These are phyloP conservation scores for Hymenoscyphus fraxineus DNA, from an alignment of 2,329 filamentous ascomycete genomes.

Conservation along the genomic window DNA sequence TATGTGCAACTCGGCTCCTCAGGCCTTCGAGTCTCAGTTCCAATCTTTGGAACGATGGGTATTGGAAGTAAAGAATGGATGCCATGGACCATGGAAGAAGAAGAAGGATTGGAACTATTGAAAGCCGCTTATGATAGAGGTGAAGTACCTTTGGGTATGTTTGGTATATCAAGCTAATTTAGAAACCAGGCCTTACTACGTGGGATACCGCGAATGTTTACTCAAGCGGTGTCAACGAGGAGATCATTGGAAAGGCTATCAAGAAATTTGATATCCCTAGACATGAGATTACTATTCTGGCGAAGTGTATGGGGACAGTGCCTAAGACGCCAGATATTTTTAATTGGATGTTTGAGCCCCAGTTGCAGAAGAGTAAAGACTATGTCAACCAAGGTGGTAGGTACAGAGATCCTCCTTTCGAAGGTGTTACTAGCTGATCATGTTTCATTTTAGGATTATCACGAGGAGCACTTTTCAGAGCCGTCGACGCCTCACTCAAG, in stretches of 20 bases:
- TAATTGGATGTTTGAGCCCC: neutral
- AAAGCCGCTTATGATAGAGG: slow-evolving; percentile 19
- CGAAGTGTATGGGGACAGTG: slow-evolving; percentile 50
- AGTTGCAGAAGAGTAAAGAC: slow-evolving; percentile 38
- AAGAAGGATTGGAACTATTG: slow-evolving; percentile 38
- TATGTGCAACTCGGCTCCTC: slow-evolving; percentile 54
- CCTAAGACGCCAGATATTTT: slow-evolving; percentile 33
- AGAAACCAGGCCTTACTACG: slow-evolving; percentile 45
- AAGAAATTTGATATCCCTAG: slow-evolving; percentile 54
- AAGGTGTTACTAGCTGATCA: neutral
- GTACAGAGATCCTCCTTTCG: neutral
- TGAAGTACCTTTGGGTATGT: neutral
- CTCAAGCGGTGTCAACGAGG: slow-evolving; percentile 51
- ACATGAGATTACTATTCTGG: slow-evolving; percentile 52
- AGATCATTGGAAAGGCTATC: slow-evolving; percentile 53
- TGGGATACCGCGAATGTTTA: slow-evolving; percentile 52
- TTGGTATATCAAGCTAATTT: neutral
- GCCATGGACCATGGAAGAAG: slow-evolving; percentile 53
- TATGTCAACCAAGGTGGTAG: slow-evolving; percentile 41
- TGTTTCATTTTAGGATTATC: slow-evolving; percentile 44
- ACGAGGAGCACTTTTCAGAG: slow-evolving; percentile 61
- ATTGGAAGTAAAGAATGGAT: slow-evolving; percentile 51
- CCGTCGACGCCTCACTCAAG: slow-evolving; percentile 56
- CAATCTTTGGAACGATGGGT: slow-evolving; percentile 62
- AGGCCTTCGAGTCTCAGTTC: slow-evolving; percentile 58